A percentile compares a stretch with the other conserved stretches of the same genome.
These are phyloP conservation scores for Ustilago loliicola DNA, from an alignment of 1,284 basidiomycete genomes.

Conservation along the genomic window DNA sequence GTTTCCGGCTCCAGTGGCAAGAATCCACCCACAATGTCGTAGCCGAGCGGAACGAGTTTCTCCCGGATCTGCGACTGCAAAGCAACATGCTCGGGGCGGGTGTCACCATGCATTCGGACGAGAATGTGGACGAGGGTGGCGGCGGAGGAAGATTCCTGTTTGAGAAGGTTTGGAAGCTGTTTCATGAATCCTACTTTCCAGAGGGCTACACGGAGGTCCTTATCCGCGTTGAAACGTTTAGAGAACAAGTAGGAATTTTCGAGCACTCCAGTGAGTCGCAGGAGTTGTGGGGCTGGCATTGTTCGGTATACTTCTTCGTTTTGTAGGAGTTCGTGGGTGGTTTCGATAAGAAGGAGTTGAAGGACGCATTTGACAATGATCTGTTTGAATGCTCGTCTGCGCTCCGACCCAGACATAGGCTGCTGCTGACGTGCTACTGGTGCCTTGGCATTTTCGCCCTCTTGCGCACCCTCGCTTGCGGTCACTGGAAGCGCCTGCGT, in stretches of 20 bases:
- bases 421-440: neutral
- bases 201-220: slow-evolving; percentile 92
- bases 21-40: slow-evolving; percentile 91
- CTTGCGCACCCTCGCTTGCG: neutral
- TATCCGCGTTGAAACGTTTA: slow-evolving; percentile 96
- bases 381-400: slow-evolving; percentile 94
- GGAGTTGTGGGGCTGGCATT: slow-evolving; percentile 91
- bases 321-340: slow-evolving; percentile 92
- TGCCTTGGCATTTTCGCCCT: neutral
- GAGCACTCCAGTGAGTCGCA: slow-evolving; percentile 92
- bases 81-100: slow-evolving; percentile 84
- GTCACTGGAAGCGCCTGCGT: slow-evolving; percentile 3
- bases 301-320: slow-evolving; percentile 81
- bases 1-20: slow-evolving; percentile 89
- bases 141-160: slow-evolving; percentile 97
- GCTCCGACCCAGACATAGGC: slow-evolving; percentile 76
- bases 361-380: slow-evolving; percentile 99
- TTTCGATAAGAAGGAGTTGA: slow-evolving; percentile 96
- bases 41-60: slow-evolving; percentile 90
- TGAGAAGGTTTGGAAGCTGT: slow-evolving; percentile 95
- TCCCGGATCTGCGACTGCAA: slow-evolving; percentile 86
- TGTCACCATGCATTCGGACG: slow-evolving; percentile 92
- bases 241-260: slow-evolving; percentile 98
- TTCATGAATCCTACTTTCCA: slow-evolving; percentile 99
- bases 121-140: slow-evolving; percentile 93